Evolutionary conservation across 441 rosid genomes (phyloP).

Genomic region (Brassica hybrid): DNA sequence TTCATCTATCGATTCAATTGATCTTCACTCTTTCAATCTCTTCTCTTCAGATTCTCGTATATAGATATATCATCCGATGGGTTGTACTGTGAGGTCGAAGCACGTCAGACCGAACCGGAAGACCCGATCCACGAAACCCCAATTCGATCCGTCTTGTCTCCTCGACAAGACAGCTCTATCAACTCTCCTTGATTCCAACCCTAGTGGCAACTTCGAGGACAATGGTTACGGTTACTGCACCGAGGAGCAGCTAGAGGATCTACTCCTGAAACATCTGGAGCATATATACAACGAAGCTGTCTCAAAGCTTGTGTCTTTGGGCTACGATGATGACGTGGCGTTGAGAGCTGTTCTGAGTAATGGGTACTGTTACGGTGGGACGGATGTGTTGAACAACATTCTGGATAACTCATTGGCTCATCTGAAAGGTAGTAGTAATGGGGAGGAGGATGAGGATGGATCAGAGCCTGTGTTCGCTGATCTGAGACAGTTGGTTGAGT

Average conservation of each 20-base stretch:
- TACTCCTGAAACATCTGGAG: slow-evolving; percentile 69
- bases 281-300: slow-evolving; percentile 70
- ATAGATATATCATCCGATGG: slow-evolving; percentile 44
- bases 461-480: slow-evolving; percentile 61
- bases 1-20: slow-evolving; percentile 27
- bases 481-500: slow-evolving; percentile 81
- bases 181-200: slow-evolving; percentile 48
- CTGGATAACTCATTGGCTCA: slow-evolving; percentile 56
- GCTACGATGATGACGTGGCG: slow-evolving; percentile 77
- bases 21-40: slow-evolving; percentile 22
- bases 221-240: slow-evolving; percentile 81
- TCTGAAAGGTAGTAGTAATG: slow-evolving; percentile 42
- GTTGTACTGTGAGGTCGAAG: slow-evolving; percentile 77
- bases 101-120: slow-evolving; percentile 65
- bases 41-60: slow-evolving; percentile 18
- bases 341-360: slow-evolving; percentile 70
- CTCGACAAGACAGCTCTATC: slow-evolving; percentile 50
- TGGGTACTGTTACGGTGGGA: slow-evolving; percentile 85
- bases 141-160: slow-evolving; percentile 61
- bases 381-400: slow-evolving; percentile 85
- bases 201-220: slow-evolving; percentile 52
- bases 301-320: slow-evolving; percentile 67
- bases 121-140: slow-evolving; percentile 63
- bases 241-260: slow-evolving; percentile 82
- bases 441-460: slow-evolving; percentile 48